phyloP scores from a whole-genome alignment of 2,329 filamentous ascomycete genomes.

The Phialophora expanda region DNA sequence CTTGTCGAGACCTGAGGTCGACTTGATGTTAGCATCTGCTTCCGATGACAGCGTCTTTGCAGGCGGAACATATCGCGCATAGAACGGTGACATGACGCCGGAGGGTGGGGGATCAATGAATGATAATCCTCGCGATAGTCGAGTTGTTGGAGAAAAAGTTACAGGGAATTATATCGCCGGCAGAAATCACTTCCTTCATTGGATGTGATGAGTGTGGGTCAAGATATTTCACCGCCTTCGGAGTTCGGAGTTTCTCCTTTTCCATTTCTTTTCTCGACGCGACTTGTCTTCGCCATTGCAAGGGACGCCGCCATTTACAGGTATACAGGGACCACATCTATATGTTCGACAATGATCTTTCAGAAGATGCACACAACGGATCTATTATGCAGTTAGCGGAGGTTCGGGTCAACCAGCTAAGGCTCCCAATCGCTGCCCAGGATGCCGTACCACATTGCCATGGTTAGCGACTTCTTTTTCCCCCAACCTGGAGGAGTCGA shows the following conservation, averaged over 20 bases:
- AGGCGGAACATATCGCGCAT: conserved; percentile 55
- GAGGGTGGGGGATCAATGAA: not conserved
- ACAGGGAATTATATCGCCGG: conserved; percentile 6
- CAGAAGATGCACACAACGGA: not conserved
- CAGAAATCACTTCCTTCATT: conserved; percentile 8
- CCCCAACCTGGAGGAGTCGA: conserved; percentile 95
- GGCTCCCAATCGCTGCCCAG: conserved; percentile 27
- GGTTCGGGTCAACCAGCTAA: not conserved
- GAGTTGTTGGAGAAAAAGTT: conserved; percentile 19
- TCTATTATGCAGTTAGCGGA: not conserved
- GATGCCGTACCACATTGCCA: conserved; percentile 77
- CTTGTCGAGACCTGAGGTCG: conserved; percentile 36
- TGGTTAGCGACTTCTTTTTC: conserved; percentile 99
- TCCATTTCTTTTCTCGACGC: not conserved
- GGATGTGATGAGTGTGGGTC: not conserved
- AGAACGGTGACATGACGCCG: conserved; percentile 53
- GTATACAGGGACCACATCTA: not conserved
- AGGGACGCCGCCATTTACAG: not conserved
- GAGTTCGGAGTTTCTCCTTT: conserved; percentile 4
- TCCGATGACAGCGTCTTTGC: conserved; percentile 4
- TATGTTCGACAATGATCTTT: not conserved
- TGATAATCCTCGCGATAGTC: not conserved
- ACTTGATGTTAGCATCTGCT: not conserved
- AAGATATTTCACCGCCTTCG: conserved; percentile 8
- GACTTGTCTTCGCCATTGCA: not conserved